Conservation (phyloP, 2,329 filamentous ascomycete genomes). For the Stemphylium lycopersici region DNA sequence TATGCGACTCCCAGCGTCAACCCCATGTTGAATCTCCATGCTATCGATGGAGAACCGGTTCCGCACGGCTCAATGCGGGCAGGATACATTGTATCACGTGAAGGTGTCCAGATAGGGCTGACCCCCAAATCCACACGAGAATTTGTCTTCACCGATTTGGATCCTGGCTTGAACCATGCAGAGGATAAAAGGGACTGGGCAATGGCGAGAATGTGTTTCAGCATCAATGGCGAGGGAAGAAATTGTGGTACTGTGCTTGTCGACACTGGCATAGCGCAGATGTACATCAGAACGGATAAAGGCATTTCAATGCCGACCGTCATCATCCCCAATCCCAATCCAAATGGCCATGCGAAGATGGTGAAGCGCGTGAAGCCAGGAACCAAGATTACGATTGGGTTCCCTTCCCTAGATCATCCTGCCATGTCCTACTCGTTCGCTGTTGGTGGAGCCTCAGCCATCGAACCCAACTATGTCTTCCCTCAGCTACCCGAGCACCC, state of each 20-base stretch:
- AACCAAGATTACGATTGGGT: slow-evolving; percentile 35
- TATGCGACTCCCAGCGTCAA: slow-evolving; percentile 39
- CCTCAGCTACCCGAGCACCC: slow-evolving; percentile 29
- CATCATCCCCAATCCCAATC: slow-evolving; percentile 41
- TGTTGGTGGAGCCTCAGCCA: slow-evolving; percentile 31
- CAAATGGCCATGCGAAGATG: slow-evolving; percentile 29
- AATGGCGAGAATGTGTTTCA: slow-evolving; percentile 43
- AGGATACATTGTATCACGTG: slow-evolving; percentile 41
- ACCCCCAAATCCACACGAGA: slow-evolving; percentile 27
- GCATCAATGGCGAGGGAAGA: slow-evolving; percentile 25
- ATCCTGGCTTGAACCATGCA: slow-evolving; percentile 35
- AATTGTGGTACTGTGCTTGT: slow-evolving; percentile 39
- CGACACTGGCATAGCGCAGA: slow-evolving; percentile 44
- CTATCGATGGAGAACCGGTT: slow-evolving; percentile 30
- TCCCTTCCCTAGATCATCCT: slow-evolving; percentile 24
- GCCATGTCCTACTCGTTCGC: slow-evolving; percentile 33
- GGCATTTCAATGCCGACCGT: slow-evolving; percentile 36
- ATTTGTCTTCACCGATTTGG: slow-evolving; percentile 33
- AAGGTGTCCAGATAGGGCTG: slow-evolving; percentile 40
- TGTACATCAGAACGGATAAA: slow-evolving; percentile 43
- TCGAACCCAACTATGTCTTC: slow-evolving; percentile 38
- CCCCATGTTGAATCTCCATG: slow-evolving; percentile 44
- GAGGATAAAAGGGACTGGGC: slow-evolving; percentile 43
- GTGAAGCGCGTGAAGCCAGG: slow-evolving; percentile 41
- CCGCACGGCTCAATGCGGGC: slow-evolving; percentile 14